phyloP scores from a whole-genome alignment of 179 eudicot genomes.

The Beta lomatogona region DNA sequence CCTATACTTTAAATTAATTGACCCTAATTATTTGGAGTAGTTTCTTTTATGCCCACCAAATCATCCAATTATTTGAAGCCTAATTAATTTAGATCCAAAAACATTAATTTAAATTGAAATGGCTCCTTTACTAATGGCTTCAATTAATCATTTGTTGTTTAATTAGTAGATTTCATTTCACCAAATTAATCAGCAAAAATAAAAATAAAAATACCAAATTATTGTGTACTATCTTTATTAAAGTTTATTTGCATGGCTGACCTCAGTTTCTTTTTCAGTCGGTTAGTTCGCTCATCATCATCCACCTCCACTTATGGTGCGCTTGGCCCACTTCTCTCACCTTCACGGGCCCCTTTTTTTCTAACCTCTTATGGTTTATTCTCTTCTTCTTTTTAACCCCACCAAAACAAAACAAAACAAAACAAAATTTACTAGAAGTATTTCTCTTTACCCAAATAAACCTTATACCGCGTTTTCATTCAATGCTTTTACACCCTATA shows the following conservation, averaged over 20 bases:
- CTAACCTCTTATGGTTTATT: constrained; percentile 7
- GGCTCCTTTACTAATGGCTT: no score
- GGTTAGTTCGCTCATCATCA: constrained; percentile 24
- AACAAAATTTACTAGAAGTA: not conserved
- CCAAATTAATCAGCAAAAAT: no score
- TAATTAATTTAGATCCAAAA: no score
- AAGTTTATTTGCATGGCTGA: constrained; percentile 31
- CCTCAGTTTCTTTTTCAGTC: constrained; percentile 11
- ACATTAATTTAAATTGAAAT: no score
- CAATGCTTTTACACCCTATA: constrained; percentile 23
- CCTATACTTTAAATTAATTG: no score
- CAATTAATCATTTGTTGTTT: no score
- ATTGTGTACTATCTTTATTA: not conserved
- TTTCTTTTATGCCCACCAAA: no score
- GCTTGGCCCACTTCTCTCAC: constrained; percentile 37
- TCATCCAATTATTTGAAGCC: no score
- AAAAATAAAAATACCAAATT: not conserved
- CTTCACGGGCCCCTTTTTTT: constrained; percentile 1
- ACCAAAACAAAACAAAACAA: not conserved
- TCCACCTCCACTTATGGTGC: constrained; percentile 60
- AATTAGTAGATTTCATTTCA: no score
- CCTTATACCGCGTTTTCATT: constrained; percentile 16
- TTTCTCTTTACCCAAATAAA: not conserved
- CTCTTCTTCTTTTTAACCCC: not conserved
- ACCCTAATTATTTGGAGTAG: no score